Evolutionary conservation across 1,284 basidiomycete genomes (phyloP).

Genomic region (Papiliotrema nemorosa): DNA sequence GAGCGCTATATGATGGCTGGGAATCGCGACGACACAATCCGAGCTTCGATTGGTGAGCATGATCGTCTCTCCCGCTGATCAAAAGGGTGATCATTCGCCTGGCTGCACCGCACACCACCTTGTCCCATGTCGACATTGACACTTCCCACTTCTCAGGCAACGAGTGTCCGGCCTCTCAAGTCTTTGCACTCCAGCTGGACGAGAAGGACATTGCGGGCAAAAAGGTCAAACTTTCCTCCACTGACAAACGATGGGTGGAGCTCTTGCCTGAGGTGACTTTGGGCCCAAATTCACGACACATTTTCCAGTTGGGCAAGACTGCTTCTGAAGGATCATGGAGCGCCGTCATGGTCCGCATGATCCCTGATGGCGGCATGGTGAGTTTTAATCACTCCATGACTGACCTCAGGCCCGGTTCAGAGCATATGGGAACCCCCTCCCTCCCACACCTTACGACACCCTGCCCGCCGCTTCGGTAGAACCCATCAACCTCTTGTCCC

Average conservation of each 20-base stretch:
- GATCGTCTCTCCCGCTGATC: neutral
- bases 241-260: conserved; percentile 60
- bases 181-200: conserved; percentile 61
- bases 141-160: conserved; percentile 96
- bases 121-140: conserved; percentile 91
- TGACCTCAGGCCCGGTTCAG: conserved; percentile 71
- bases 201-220: conserved; percentile 50
- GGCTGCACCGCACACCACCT: conserved; percentile 65
- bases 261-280: conserved; percentile 70
- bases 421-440: conserved; percentile 74
- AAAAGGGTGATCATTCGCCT: conserved; percentile 83
- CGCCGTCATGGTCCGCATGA: conserved; percentile 90
- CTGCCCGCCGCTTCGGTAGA: conserved; percentile 54
- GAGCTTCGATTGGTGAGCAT: conserved; percentile 75
- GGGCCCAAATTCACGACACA: conserved; percentile 77
- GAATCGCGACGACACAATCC: conserved; percentile 88
- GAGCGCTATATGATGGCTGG: conserved; percentile 93
- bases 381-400: conserved; percentile 41
- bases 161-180: conserved; percentile 78
- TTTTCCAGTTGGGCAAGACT: conserved; percentile 59
- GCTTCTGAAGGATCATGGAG: conserved; percentile 59
- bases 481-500: conserved; percentile 77
- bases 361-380: conserved; percentile 94
- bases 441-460: conserved; percentile 43
- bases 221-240: conserved; percentile 15